Evolutionary conservation across 139 green algal species (phyloP), one percentile per base, ranked within the genome.

Genomic region (Chlorella sp.): DNA sequence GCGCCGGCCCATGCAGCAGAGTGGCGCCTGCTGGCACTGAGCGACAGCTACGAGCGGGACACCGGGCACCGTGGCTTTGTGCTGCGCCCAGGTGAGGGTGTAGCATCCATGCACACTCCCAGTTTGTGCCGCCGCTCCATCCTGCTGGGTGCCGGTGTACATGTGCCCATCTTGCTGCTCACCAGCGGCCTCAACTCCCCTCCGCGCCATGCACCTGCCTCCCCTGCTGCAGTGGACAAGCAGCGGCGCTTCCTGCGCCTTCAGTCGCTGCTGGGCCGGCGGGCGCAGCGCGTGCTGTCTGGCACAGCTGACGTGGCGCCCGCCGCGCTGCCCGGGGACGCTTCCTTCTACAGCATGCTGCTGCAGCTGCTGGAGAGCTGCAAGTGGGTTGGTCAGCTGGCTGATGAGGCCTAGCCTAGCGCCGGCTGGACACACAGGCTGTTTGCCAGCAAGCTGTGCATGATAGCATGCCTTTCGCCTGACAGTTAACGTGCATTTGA

Each of bases 281-380:
- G n/a, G 0, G 67, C 64, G 39, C 80, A 39, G 39, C 65, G 20
- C 64, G 34, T 70, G 13, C 36, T 41, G 36, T 20, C 32, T 20
- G 78, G 78, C 36, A 16, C 55, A 13, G 26, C 17, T 20, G 64
- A 65, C 1, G 64, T 76, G 64, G 63, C 39, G 12, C n/a, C 79
- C 0, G 78, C 78, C 1, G 28, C 17, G 62, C 64, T 87, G 76
- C 78, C 84, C 3, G 69, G 55, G 0, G 88, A 81, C 83, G 81
- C 78, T 21, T 88, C 51, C 69, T 96, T 96, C 82, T 90, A 76
- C 25, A 85, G 72, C 44, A 96, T 96, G 93, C 85, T 95, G 62
- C 78, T 55, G 25, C 71, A 44, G 2, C 80, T 95, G 72, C 73
- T 91, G 64, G 90, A 87, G 5, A 85, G 74, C 0, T 85, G 68